These are phyloP conservation scores for Avena insularis DNA, from an alignment of 176 grass and related monocot species.

Conservation along the genomic window DNA sequence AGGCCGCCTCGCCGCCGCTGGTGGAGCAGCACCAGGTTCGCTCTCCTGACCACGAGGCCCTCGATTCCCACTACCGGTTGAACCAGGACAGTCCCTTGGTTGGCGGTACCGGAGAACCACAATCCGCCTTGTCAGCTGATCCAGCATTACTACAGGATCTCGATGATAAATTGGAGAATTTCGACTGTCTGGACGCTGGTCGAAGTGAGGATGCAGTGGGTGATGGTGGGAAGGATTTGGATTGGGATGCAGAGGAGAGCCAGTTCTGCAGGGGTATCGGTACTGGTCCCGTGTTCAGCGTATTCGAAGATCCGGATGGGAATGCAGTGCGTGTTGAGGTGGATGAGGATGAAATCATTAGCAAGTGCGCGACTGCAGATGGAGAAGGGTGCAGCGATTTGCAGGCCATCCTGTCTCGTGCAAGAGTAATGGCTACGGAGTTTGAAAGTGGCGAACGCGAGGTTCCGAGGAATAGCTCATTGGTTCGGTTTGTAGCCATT, in stretches of 20 bases:
- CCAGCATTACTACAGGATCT: constrained; percentile 1
- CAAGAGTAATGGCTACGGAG: constrained; percentile 29
- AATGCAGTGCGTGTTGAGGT: constrained; percentile 30
- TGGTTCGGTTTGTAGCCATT: constrained; percentile 12
- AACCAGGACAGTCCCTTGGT: not conserved
- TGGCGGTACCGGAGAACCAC: not conserved
- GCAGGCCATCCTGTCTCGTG: constrained; percentile 34
- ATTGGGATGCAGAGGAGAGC: constrained; percentile 28
- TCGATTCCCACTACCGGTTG: constrained; percentile 3
- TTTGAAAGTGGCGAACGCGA: constrained; percentile 16
- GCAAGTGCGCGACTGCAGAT: constrained; percentile 4
- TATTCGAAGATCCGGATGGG: constrained; percentile 32
- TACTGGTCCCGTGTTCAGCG: constrained; percentile 25
- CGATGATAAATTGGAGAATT: constrained; percentile 6
- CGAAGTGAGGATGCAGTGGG: constrained; percentile 5
- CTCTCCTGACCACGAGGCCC: not conserved
- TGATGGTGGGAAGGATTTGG: constrained; percentile 18
- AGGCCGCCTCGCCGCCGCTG: constrained; percentile 11
- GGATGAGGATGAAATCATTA: constrained; percentile 48
- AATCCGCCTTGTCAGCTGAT: not conserved
- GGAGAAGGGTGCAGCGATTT: not conserved
- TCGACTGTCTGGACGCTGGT: not conserved
- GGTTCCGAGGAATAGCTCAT: constrained; percentile 29
- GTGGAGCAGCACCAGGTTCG: constrained; percentile 16
- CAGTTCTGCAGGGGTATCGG: constrained; percentile 13